Base-by-base conservation (phyloP, 495 filamentous ascomycete genomes). In the Hyaloscypha bicolor region DNA sequence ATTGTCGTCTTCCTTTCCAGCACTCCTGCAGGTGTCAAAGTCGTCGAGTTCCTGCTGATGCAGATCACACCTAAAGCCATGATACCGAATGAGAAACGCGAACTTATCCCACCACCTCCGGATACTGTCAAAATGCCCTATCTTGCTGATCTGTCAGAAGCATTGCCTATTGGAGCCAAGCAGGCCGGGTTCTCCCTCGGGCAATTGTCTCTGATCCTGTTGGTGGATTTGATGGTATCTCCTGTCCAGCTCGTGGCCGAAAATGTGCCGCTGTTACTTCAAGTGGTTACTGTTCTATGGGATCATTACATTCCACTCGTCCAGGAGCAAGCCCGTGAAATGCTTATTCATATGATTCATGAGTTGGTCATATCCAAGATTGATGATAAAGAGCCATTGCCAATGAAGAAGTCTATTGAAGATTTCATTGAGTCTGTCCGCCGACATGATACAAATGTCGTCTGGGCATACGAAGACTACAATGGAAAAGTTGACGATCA, bases 321-420 rank as follows among this genome's bases (percentile, higher is more conserved):
- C 1, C 95, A 97, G 72, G 95, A 98, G 67, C 93, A 98, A 76
- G 93, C 95, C 51, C 88, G 94, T 55, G 95, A 99, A 73, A 97
- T 99, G 95, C 85, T 98, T 19, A 93, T 99, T 37, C 95, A 99
- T 80, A 84, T 99, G 9, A 97, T 99, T 57, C 95, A 99, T 73
- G 96, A 98, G 74, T 85, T 99, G 19, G 91, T 99, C 33, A 93
- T 97, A 45, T 95, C 96, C 1, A 91, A 90, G 65, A 86, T 97
- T 55, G 92, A 94, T 65, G 91, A 97, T 64, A 82, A 88, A 62
- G 86, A 84, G 6, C 83, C 87, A 0, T 73, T 76, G 1, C 84
- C 87, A 9, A 87, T 84, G n/a, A 92, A 91, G 69, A 83, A 87
- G 62, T 82, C 86, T 1, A 92, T 97, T 60, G 91, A 98, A 74